Evolutionary conservation across 2,329 filamentous ascomycete species (phyloP).

Genomic region (Tympanopsis confertula): DNA sequence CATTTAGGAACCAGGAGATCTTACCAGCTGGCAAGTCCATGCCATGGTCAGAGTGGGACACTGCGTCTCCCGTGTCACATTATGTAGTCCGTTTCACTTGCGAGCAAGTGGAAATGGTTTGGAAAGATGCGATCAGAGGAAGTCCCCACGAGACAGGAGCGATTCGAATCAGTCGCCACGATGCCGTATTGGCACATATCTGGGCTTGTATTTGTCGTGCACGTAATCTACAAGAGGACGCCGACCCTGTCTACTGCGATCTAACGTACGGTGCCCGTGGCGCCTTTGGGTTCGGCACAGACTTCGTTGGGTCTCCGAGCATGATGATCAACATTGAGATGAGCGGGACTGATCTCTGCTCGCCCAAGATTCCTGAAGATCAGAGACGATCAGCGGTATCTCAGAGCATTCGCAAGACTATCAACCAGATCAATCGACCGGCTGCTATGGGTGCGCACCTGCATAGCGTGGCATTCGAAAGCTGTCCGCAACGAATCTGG

Average conservation of each 20-base stretch:
- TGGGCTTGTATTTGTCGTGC: slow-evolving; percentile 31
- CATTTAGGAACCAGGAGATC: slow-evolving; percentile 8
- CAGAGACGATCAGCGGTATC: slow-evolving; percentile 12
- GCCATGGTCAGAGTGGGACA: slow-evolving; percentile 30
- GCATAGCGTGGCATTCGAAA: slow-evolving; percentile 28
- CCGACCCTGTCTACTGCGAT: slow-evolving; percentile 21
- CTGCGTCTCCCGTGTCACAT: slow-evolving; percentile 15
- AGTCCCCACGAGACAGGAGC: slow-evolving; percentile 23
- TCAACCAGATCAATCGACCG: slow-evolving; percentile 20
- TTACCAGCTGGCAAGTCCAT: slow-evolving; percentile 17
- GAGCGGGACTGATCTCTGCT: background rate
- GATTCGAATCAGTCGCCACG: slow-evolving; percentile 26
- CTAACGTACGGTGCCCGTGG: slow-evolving; percentile 27
- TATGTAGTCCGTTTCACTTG: slow-evolving; percentile 5
- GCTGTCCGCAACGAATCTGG: slow-evolving; percentile 33
- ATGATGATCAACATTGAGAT: slow-evolving; percentile 21
- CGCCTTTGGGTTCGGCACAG: slow-evolving; percentile 22
- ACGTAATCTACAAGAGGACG: slow-evolving; percentile 11
- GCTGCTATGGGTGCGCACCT: slow-evolving; percentile 24
- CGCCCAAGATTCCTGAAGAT: background rate
- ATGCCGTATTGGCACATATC: slow-evolving; percentile 31
- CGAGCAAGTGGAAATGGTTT: no score
- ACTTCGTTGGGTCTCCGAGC: slow-evolving; percentile 31
- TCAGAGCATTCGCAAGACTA: slow-evolving; percentile 17
- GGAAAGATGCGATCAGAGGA: no score